Evolutionary conservation across 2,329 filamentous ascomycete species (phyloP).

Genomic region (Ophiostoma himal-ulmi): DNA sequence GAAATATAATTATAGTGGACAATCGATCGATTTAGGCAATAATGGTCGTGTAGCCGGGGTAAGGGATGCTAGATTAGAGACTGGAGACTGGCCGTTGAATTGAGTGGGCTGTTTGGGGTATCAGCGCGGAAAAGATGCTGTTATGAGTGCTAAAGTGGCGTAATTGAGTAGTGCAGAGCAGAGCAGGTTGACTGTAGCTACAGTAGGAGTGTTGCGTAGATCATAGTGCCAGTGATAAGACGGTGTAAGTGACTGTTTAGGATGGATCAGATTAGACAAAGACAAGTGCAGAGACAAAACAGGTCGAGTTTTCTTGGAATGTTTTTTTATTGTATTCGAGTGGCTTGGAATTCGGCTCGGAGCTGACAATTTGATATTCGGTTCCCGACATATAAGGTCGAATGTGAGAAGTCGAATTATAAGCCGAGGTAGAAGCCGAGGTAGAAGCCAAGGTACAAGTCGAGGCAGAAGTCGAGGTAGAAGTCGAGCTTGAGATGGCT

Average conservation of each 20-base stretch:
- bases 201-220: background rate
- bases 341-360: background rate
- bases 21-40: background rate
- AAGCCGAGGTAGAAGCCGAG: too few species aligned
- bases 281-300: background rate
- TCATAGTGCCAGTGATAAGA: background rate
- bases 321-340: background rate
- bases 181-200: background rate
- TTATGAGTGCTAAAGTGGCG: constrained; percentile 1
- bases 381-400: background rate
- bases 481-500: too few species aligned
- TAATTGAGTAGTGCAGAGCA: background rate
- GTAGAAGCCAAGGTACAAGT: too few species aligned
- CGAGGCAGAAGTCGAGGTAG: too few species aligned
- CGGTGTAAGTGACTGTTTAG: background rate
- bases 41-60: background rate
- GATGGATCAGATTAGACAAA: background rate
- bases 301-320: background rate
- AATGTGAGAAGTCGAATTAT: background rate
- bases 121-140: background rate
- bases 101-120: constrained; percentile 3
- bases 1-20: background rate
- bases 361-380: background rate
- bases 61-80: background rate
- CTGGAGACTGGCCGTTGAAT: background rate